Percentiles rank a stretch among this genome's conserved stretches.
Conservation (phyloP, 306 rosid species). For the Vachellia collinsii region DNA sequence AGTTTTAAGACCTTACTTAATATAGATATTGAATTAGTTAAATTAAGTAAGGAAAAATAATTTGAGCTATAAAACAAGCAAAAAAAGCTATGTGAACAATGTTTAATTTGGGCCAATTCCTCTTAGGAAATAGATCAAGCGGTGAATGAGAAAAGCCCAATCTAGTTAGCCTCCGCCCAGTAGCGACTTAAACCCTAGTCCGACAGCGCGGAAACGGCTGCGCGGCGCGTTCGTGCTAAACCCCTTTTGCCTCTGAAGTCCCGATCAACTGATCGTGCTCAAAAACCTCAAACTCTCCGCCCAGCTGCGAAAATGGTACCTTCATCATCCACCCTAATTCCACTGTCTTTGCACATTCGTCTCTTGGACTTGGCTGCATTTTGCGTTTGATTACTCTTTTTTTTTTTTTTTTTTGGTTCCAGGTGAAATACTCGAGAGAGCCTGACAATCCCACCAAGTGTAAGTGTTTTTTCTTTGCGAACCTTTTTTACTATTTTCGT, state of each 20-base stretch:
- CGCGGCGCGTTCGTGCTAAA: neutral
- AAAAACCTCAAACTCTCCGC: neutral
- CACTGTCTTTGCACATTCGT: neutral
- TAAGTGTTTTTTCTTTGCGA: constrained; percentile 2
- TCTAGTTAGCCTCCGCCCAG: neutral
- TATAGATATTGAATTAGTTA: too few species aligned
- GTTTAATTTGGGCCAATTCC: neutral
- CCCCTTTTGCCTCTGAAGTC: neutral
- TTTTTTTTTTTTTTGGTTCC: constrained; percentile 26
- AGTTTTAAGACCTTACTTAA: too few species aligned
- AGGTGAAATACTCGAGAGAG: constrained; percentile 76
- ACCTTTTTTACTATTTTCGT: neutral
- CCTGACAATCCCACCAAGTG: constrained; percentile 68
- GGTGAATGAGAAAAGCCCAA: neutral
- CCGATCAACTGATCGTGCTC: neutral
- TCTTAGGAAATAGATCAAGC: neutral
- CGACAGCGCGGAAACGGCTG: too few species aligned
- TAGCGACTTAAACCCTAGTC: neutral
- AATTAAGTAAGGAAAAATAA: too few species aligned
- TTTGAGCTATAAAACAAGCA: neutral
- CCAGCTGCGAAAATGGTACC: constrained; percentile 14
- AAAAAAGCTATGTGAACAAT: neutral
- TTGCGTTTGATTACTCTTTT: neutral
- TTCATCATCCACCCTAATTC: neutral
- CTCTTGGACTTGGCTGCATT: neutral